Base-by-base conservation (phyloP, 805 yeast genomes). In the Kodamaea laetipori region DNA sequence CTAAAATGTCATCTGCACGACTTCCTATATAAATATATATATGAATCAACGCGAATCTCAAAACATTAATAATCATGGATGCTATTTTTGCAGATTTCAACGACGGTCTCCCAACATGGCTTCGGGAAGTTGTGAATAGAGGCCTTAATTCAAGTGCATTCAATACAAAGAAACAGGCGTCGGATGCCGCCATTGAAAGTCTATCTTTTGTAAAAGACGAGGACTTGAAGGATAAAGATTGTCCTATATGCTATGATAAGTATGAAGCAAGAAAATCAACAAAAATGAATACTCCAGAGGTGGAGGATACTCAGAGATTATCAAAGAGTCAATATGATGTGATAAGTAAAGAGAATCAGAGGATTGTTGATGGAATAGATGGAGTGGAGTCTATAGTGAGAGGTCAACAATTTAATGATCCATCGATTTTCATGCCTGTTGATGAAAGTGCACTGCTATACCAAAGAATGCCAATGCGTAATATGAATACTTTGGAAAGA, bases 211-310 rank as follows among this genome's bases (percentile, higher is more conserved):
- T 64, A 10, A 60, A 54, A 16, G 10, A 46, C 9, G 48, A 40
- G 4, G 44, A 38, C 2, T 28, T 60, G 30, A 49, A 48, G 4
- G 52, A 54, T 15, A 50, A 47, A 18, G 63, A 60, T 5, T 70
- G 75, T 45, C 72, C 75, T 2, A 70, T 70, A 13, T 70, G 75
- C 53, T 70, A 66, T 48, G 75, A 70, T 13, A 41, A 56, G 6
- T 69, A 65, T 42, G 67, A 57, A 26, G 26, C 32, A 5, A 16
- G 43, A 7, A 40, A 18, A 17, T 34, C 12, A 11, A 16, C 13
- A 9, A 17, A 13, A 30, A 26, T 24, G 5, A 19, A 16, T 1
- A 16, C 36, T 15, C 23, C 13, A 25, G 43, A 31, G 15, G 32
- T 6, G 37, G 33, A 28, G n/a, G 21, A 10, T 2, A 8, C 24